Percentiles rank a stretch among this genome's conserved stretches.
phyloP scores from a whole-genome alignment of 164 flowering plant species.

The Buxus sempervirens region DNA sequence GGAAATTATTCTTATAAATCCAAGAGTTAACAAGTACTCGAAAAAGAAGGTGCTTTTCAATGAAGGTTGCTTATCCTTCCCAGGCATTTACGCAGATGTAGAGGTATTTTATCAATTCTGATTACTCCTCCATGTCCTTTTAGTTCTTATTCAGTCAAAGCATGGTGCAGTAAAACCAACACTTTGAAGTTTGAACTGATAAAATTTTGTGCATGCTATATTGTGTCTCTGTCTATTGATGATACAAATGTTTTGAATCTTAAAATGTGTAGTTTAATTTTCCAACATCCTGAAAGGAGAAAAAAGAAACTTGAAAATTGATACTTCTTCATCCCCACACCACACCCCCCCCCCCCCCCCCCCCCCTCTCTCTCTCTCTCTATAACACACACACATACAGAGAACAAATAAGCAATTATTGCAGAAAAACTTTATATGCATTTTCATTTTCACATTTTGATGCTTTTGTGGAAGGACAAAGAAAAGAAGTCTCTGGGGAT shows the following conservation, averaged over 20 bases:
- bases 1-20: constrained; percentile 91
- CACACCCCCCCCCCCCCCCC: no score
- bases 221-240: neutral
- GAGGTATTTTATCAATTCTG: constrained; percentile 37
- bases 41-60: constrained; percentile 52
- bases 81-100: constrained; percentile 85
- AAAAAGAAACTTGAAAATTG: neutral
- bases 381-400: neutral
- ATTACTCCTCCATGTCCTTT: neutral
- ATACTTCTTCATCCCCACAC: neutral
- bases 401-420: neutral
- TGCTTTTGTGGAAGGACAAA: no score
- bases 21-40: constrained; percentile 62
- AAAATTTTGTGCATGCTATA: neutral
- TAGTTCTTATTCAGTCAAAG: neutral
- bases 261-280: neutral
- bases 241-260: neutral
- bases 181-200: neutral
- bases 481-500: no score
- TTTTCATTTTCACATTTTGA: neutral
- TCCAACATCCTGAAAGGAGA: neutral
- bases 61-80: constrained; percentile 98
- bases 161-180: neutral
- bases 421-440: neutral
- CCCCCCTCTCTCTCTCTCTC: no score